Percentiles rank a stretch among this genome's conserved stretches.
These are phyloP conservation scores for Alternaria triticina DNA, from an alignment of 2,329 filamentous ascomycete genomes.

Conservation along the genomic window DNA sequence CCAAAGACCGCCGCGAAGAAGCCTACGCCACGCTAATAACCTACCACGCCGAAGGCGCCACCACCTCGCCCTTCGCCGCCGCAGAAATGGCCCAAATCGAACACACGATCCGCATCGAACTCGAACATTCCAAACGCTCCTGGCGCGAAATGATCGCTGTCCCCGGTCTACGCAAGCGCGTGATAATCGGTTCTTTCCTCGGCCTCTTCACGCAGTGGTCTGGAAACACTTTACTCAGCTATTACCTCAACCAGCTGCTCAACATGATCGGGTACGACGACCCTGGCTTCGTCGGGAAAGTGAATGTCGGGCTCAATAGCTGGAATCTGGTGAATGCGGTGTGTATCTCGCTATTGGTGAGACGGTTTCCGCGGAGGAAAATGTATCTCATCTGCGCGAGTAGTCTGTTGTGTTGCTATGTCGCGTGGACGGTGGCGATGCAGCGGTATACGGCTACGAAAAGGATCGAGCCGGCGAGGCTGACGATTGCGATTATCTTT, in stretches of 20 bases:
- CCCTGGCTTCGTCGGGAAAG: conserved; percentile 41
- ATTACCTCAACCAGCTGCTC: conserved; percentile 69
- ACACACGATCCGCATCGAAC: conserved; percentile 66
- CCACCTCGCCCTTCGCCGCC: conserved; percentile 65
- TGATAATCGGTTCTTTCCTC: conserved; percentile 67
- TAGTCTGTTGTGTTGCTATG: conserved; percentile 41
- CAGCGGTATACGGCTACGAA: conserved; percentile 53
- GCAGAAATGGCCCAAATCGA: conserved; percentile 72
- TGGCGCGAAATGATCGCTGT: conserved; percentile 68
- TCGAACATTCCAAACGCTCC: conserved; percentile 56
- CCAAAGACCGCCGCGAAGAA: conserved; percentile 67
- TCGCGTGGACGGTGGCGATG: conserved; percentile 55
- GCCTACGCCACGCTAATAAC: conserved; percentile 66
- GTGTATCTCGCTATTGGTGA: conserved; percentile 60
- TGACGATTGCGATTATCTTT: conserved; percentile 58
- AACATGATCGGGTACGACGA: conserved; percentile 64
- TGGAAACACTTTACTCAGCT: conserved; percentile 66
- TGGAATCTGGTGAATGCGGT: conserved; percentile 65
- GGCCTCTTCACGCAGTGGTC: conserved; percentile 72
- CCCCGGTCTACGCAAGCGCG: conserved; percentile 67
- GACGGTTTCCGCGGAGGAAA: conserved; percentile 61
- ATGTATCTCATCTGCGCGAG: conserved; percentile 57
- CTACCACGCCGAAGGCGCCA: conserved; percentile 68
- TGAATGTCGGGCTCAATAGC: conserved; percentile 64
- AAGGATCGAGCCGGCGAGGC: conserved; percentile 44